phyloP scores from a whole-genome alignment of 1,284 basidiomycete genomes.

The Ustilago nuda region DNA sequence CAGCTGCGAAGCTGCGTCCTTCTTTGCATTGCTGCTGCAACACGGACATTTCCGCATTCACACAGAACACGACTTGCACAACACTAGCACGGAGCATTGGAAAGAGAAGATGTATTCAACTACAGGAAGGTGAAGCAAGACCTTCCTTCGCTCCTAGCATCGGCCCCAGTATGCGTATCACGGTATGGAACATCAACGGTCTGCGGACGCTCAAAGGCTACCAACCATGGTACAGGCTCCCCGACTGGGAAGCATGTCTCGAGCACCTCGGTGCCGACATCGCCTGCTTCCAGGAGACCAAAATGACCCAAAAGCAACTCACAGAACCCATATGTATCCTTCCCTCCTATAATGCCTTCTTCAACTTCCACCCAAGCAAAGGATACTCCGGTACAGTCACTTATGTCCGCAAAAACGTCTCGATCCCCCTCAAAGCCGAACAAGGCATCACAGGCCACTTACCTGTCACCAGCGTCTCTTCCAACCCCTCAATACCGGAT shows the following conservation, averaged over 20 bases:
- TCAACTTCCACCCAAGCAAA: constrained; percentile 64
- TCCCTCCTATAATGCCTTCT: constrained; percentile 61
- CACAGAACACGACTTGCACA: background rate
- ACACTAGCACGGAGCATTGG: background rate
- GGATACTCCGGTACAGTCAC: constrained; percentile 65
- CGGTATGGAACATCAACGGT: constrained; percentile 68
- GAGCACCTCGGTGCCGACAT: constrained; percentile 64
- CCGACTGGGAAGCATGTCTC: constrained; percentile 63
- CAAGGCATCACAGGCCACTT: constrained; percentile 61
- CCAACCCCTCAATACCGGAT: constrained; percentile 28
- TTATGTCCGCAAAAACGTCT: constrained; percentile 57
- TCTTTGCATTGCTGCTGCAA: background rate
- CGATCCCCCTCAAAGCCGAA: constrained; percentile 59
- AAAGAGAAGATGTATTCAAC: background rate
- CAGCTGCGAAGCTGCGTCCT: background rate
- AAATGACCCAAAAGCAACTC: constrained; percentile 66
- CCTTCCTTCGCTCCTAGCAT: background rate
- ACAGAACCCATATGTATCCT: constrained; percentile 62
- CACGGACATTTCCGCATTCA: background rate
- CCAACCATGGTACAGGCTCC: constrained; percentile 64
- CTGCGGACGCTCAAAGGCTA: constrained; percentile 64
- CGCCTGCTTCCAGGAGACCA: constrained; percentile 67
- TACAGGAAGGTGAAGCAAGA: background rate
- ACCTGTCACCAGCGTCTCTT: constrained; percentile 15
- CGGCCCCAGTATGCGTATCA: constrained; percentile 49